A percentile compares a stretch with the other conserved stretches of the same genome.
phyloP scores from a whole-genome alignment of 768 basidiomycete genomes.

The Arthromyces matolae region DNA sequence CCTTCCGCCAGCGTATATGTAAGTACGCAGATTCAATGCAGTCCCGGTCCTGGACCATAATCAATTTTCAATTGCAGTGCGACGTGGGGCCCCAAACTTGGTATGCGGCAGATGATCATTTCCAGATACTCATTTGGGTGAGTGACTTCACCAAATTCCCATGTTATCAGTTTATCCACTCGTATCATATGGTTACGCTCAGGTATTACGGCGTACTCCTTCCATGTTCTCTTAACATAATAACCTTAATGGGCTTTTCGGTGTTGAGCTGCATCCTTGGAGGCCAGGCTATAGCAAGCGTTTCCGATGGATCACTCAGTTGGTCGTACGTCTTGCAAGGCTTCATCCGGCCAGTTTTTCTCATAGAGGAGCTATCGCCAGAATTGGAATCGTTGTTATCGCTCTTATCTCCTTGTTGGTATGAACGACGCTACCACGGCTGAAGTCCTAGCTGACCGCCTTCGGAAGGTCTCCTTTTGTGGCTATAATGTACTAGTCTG shows the following conservation, averaged over 20 bases:
- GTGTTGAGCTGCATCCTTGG: slow-evolving; percentile 72
- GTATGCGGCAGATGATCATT: slow-evolving; percentile 83
- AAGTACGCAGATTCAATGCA: too few relatives aligned
- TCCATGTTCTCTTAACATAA: slow-evolving; percentile 58
- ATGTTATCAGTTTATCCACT: too few relatives aligned
- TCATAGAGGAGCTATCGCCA: slow-evolving; percentile 21
- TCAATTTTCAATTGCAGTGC: too few relatives aligned
- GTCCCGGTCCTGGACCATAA: too few relatives aligned
- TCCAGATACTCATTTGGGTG: slow-evolving; percentile 44
- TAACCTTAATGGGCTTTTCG: slow-evolving; percentile 64
- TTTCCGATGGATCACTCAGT: slow-evolving; percentile 37
- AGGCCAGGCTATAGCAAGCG: slow-evolving; percentile 49
- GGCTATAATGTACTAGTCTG: slow-evolving; percentile 49
- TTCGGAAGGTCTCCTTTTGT: slow-evolving; percentile 52
- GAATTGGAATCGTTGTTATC: slow-evolving; percentile 82
- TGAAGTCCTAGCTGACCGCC: neutral
- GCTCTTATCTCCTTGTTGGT: slow-evolving; percentile 62
- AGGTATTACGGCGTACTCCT: slow-evolving; percentile 65
- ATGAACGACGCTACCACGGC: slow-evolving; percentile 32
- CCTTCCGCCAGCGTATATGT: slow-evolving; percentile 61
- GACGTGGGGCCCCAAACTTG: slow-evolving; percentile 81
- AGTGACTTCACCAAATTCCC: too few relatives aligned
- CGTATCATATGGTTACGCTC: slow-evolving; percentile 2
- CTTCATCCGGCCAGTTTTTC: too few relatives aligned
- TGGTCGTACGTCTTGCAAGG: slow-evolving; percentile 36